Evolutionary conservation across 2,329 filamentous ascomycete genomes (phyloP), one percentile per base, ranked within the genome.

Genomic region (Myriosclerotinia duriaeana): DNA sequence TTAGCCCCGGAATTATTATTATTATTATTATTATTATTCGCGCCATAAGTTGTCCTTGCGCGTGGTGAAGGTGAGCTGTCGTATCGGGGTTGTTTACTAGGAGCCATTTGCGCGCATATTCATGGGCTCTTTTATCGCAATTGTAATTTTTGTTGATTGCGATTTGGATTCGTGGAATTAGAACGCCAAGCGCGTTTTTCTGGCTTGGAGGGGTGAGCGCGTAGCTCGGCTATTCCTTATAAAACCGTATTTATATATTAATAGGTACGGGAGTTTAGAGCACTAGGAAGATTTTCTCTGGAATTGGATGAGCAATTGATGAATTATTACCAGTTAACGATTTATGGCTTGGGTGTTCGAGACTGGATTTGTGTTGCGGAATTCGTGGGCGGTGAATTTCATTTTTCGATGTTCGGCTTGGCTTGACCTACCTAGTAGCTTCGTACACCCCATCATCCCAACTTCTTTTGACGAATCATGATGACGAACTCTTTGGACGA

Each of bases 21-120:
- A 9, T 30, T 60, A 9, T 30, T 60, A 17, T 40, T 34, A 44
- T 65, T 65, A 9, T 30, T 42, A 9, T 61, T 65, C 17, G 64
- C 22, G 20, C 38, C 40, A 20, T 22, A 20, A 36, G 34, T 60
- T 34, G 44, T 22, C 53, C 64, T 48, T n/a, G 40, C 56, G 42
- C 64, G 64, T 26, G 64, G 64, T n/a, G 64, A 65, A 22, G 64
- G 64, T 22, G 64, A 65, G 46, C 64, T 65, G 22, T 65, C 55
- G 15, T 65, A 65, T 52, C 64, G 64, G 52, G 36, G 44, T 52
- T 65, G 54, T 44, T 60, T 65, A 22, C 44, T 60, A 53, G 56
- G 48, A 52, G 64, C 64, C 64, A 65, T 65, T 53, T 60, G 55
- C 26, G 34, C 54, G 54, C 64, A 65, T 65, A n/a, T 65, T 61